Percentiles rank a stretch among this genome's conserved stretches.
These are phyloP conservation scores for Gynandropsis gynandra DNA, from an alignment of 345 rosid genomes.

Conservation along the genomic window DNA sequence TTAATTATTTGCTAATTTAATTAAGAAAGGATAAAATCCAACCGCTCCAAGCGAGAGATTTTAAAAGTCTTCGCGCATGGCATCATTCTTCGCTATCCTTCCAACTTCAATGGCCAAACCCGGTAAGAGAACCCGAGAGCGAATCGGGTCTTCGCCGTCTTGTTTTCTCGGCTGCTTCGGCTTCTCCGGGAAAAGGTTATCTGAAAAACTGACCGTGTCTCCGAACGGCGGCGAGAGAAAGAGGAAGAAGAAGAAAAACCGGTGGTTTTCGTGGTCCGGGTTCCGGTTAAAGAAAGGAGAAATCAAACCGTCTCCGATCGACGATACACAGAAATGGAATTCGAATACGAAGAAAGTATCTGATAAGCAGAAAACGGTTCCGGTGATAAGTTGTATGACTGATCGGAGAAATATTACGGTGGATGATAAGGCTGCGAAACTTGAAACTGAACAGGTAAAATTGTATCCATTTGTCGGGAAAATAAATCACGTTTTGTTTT, in stretches of 20 bases:
- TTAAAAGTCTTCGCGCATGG: neutral
- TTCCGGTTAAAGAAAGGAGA: slow-evolving; percentile 25
- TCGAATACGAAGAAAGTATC: neutral
- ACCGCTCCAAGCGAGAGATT: slow-evolving; percentile 12
- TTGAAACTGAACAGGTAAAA: slow-evolving; percentile 24
- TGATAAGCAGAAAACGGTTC: slow-evolving; percentile 8
- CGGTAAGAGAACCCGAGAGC: slow-evolving; percentile 15
- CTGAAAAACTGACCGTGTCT: slow-evolving; percentile 1
- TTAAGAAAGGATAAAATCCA: neutral
- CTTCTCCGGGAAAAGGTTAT: slow-evolving; percentile 23
- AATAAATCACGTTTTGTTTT: neutral
- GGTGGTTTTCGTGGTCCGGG: slow-evolving; percentile 23
- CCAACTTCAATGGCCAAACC: slow-evolving; percentile 30
- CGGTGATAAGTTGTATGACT: slow-evolving; percentile 12
- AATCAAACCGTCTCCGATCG: slow-evolving; percentile 26
- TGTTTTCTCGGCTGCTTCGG: slow-evolving; percentile 42
- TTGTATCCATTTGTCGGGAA: too few species aligned
- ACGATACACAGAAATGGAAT: slow-evolving; percentile 13
- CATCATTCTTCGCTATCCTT: neutral
- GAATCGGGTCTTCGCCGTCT: slow-evolving; percentile 11
- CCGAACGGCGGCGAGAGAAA: slow-evolving; percentile 3
- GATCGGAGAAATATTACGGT: neutral
- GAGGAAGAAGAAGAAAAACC: slow-evolving; percentile 9
- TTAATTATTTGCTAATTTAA: neutral
- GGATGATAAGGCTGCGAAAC: slow-evolving; percentile 20